Evolutionary conservation across 1,139 yeast species (phyloP).

Genomic region (Suzukiozyma palmioleophila): DNA sequence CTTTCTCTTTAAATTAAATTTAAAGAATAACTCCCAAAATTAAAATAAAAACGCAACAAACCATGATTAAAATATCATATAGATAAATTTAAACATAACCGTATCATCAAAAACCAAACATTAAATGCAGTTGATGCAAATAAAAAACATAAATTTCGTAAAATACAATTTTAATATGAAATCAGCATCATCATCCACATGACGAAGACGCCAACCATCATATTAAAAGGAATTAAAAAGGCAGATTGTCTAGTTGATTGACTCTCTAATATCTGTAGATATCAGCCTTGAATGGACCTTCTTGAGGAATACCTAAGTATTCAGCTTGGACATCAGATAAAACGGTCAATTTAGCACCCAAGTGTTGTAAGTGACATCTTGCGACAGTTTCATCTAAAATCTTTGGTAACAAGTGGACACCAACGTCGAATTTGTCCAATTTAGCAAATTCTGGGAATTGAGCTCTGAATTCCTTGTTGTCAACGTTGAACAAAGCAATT

Average conservation of each 20-base stretch:
- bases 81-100: slow-evolving; percentile 5
- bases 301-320: slow-evolving; percentile 87
- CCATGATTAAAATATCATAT: slow-evolving; percentile 3
- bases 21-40: slow-evolving; percentile 7
- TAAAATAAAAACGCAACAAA: slow-evolving; percentile 5
- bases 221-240: slow-evolving; percentile 10
- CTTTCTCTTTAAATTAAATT: slow-evolving; percentile 4
- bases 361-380: slow-evolving; percentile 92
- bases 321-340: slow-evolving; percentile 84
- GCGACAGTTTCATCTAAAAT: slow-evolving; percentile 99
- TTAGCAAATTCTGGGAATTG: slow-evolving; percentile 87
- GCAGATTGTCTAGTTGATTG: slow-evolving; percentile 8
- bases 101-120: slow-evolving; percentile 7
- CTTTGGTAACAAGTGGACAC: slow-evolving; percentile 98
- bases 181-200: slow-evolving; percentile 7
- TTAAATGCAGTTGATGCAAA: slow-evolving; percentile 48
- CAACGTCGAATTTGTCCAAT: slow-evolving; percentile 86
- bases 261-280: slow-evolving; percentile 86
- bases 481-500: slow-evolving; percentile 94
- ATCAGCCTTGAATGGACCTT: slow-evolving; percentile 99
- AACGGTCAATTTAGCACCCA: slow-evolving; percentile 83
- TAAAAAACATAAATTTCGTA: slow-evolving; percentile 16
- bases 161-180: slow-evolving; percentile 14
- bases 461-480: slow-evolving; percentile 75
- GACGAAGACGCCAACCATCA: slow-evolving; percentile 1